A percentile compares a stretch with the other conserved stretches of the same genome.
Conservation (phyloP, 2,329 filamentous ascomycete genomes). For the Fusarium anguioides region DNA sequence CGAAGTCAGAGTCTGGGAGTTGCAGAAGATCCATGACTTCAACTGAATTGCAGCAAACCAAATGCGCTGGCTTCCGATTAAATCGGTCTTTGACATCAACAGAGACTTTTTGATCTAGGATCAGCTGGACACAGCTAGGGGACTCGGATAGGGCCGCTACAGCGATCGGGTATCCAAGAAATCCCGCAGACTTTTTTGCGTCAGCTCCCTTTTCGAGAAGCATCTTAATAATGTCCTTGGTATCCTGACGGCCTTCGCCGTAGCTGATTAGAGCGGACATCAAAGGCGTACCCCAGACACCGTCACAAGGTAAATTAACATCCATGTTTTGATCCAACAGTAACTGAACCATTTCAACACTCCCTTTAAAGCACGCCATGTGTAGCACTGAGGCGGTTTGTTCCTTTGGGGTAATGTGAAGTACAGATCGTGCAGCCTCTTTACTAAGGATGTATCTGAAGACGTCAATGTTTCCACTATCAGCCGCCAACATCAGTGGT, state of each 20-base stretch:
- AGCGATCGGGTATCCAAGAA: slow-evolving; percentile 1
- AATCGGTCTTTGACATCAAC: neutral
- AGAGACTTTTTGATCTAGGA: neutral
- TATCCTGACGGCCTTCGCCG: neutral
- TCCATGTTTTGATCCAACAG: too few relatives aligned
- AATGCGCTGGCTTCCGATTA: neutral
- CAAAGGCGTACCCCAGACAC: too few relatives aligned
- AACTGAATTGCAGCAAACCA: slow-evolving; percentile 18
- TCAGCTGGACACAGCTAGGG: neutral
- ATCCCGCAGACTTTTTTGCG: neutral
- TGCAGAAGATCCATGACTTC: neutral
- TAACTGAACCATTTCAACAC: too few relatives aligned
- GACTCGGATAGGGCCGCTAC: neutral
- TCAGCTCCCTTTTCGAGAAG: neutral
- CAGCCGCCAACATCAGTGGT: neutral
- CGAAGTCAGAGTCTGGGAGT: slow-evolving; percentile 4
- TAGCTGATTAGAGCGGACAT: too few relatives aligned
- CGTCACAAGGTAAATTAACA: too few relatives aligned
- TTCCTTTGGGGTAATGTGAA: neutral
- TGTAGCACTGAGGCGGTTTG: neutral
- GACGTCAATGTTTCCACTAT: neutral
- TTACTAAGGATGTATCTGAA: slow-evolving; percentile 18
- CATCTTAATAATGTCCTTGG: neutral
- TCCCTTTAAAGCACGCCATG: neutral
- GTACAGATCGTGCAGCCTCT: neutral